Base-by-base conservation (phyloP, 2,329 filamentous ascomycete genomes). In the Lachnellula subtilissima region DNA sequence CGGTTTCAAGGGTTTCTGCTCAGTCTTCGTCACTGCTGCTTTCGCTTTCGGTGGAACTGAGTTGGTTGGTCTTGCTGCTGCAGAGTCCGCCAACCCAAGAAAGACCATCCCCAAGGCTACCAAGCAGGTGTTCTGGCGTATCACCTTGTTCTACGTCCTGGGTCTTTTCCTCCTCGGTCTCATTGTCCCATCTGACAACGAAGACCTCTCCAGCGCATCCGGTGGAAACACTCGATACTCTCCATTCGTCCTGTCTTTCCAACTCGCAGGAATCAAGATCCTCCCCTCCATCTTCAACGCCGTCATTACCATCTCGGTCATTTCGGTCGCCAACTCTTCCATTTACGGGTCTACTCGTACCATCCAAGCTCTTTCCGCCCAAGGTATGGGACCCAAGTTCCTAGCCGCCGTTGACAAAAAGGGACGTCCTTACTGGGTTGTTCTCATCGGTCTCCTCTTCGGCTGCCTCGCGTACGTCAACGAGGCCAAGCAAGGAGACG, bases 121-220 rank as follows among this genome's bases (percentile, higher is more conserved):
- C 65, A 96, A 95, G 74, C 91, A 96, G 70, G 91, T 96, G 17
- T 96, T 96, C 73, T 97, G 92, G 91, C 86, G 92, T 67, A 96
- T 96, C 68, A 84, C 86, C 9, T 79, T 95, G 15, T 69, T 97
- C 76, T 97, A 96, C 75, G 79, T 97, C 50, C 84, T 96, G 43
- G 88, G 89, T 0, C 80, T 97, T 14, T 85, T 86, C 17, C 75
- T 97, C 5, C 84, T 97, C 57, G 91, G 93, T 45, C 80, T 96
- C 1, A 79, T 96, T 5, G 90, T 97, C 0, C 87, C 86, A 0
- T 91, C 87, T 70, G 75, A 83, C 66, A 82, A 94, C 60, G 53
- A 68, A 0, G 76, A 78, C 4, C 85, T 96, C 1, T 79, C 79
- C 40, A 74, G 70, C 19, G 76, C 78, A 11, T 81, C 80, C 51